A percentile compares a stretch with the other conserved stretches of the same genome.
phyloP scores from a whole-genome alignment of 176 grass and related monocot species.

The Eleusine coracana region DNA sequence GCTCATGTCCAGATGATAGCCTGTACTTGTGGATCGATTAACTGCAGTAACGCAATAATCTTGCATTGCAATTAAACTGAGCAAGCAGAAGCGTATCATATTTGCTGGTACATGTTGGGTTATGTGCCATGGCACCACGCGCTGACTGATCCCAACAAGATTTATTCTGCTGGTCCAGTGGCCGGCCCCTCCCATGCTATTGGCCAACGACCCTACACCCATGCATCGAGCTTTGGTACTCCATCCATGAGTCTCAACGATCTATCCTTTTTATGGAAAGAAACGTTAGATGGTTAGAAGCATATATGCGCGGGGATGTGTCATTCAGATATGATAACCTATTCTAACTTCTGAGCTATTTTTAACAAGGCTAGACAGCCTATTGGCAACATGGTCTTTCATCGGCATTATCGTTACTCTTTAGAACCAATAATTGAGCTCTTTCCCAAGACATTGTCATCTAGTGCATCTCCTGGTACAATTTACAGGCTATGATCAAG shows the following conservation, averaged over 20 bases:
- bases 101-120: neutral
- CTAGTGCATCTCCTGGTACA: neutral
- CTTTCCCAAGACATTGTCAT: conserved; percentile 12
- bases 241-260: neutral
- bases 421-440: conserved; percentile 28
- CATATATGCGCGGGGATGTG: neutral
- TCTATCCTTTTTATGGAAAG: neutral
- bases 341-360: neutral
- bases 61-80: neutral
- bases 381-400: neutral
- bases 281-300: neutral
- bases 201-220: neutral
- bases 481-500: neutral
- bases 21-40: neutral
- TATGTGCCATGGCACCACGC: neutral
- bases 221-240: neutral
- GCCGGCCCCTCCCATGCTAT: neutral
- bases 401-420: conserved; percentile 5
- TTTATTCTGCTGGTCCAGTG: neutral
- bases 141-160: neutral
- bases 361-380: neutral
- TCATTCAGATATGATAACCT: neutral
- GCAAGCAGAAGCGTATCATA: neutral
- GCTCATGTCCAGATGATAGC: neutral
- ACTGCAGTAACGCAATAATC: neutral